Conservation (phyloP, 2,329 filamentous ascomycete genomes). For the Fusarium sambucinum region DNA sequence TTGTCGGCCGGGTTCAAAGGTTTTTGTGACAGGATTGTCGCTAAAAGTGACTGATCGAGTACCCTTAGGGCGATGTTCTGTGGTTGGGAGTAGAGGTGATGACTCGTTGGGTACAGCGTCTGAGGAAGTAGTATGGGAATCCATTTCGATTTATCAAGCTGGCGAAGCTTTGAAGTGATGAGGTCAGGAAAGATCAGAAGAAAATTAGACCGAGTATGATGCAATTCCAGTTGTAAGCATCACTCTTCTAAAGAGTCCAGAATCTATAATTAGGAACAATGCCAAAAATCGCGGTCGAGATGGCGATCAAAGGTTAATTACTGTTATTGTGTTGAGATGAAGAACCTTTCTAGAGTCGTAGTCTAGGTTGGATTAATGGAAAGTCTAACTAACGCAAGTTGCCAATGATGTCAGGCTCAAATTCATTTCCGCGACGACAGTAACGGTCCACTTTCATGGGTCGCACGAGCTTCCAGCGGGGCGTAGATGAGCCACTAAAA, state of each 20-base stretch:
- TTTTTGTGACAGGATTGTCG: conserved; percentile 73
- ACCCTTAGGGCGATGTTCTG: conserved; percentile 57
- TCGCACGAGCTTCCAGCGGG: conserved; percentile 15
- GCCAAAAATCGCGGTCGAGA: conserved; percentile 1
- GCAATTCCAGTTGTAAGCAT: conserved; percentile 12
- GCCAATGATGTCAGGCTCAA: conserved; percentile 45
- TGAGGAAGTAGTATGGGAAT: conserved; percentile 42
- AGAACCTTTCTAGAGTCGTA: conserved; percentile 36
- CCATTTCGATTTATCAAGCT: conserved; percentile 39
- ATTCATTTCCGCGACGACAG: conserved; percentile 31
- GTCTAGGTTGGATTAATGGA: conserved; percentile 27
- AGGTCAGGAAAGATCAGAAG: conserved; percentile 10
- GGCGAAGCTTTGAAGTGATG: conserved; percentile 26
- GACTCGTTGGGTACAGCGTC: conserved; percentile 48
- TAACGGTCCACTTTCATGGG: conserved; percentile 8
- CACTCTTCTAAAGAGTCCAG: conserved; percentile 5
- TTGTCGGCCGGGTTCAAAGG: conserved; percentile 64
- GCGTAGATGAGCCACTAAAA: conserved; percentile 8
- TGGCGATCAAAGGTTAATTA: conserved; percentile 28
- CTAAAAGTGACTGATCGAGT: conserved; percentile 82
- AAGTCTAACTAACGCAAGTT: conserved; percentile 2
- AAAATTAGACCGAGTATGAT: conserved; percentile 20
- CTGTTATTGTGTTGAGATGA: conserved; percentile 27
- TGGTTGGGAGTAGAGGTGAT: conserved; percentile 53
- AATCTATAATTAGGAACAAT: not conserved